Conservation (phyloP, 306 rosid species). For the Neltuma alba region DNA sequence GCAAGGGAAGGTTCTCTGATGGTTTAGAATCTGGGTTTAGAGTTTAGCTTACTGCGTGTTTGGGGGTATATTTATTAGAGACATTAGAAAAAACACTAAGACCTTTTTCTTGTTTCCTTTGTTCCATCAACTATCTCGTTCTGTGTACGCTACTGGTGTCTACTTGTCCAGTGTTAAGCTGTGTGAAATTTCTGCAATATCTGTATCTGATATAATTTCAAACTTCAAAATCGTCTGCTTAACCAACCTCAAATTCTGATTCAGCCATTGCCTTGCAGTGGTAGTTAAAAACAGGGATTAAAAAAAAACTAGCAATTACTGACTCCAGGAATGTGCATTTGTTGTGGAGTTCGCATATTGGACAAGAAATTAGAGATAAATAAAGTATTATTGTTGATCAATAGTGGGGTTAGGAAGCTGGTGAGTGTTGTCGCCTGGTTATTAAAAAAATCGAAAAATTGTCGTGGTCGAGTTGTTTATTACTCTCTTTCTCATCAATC, state of each 20-base stretch:
- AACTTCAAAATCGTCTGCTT: not conserved
- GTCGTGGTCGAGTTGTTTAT: not conserved
- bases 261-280: not conserved
- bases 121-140: slow-evolving; percentile 19
- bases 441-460: not conserved
- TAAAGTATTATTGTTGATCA: not conserved
- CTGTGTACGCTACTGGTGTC: slow-evolving; percentile 16
- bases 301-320: not conserved
- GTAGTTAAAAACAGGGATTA: not conserved
- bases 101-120: slow-evolving; percentile 13
- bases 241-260: not conserved
- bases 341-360: not conserved
- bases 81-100: slow-evolving; percentile 35
- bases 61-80: slow-evolving; percentile 38
- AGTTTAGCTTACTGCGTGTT: slow-evolving; percentile 32
- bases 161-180: slow-evolving; percentile 20
- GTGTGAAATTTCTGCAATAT: slow-evolving; percentile 22
- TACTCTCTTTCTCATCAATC: not conserved
- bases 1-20: not conserved
- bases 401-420: not conserved
- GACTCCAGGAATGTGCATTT: not conserved
- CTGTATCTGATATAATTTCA: not conserved
- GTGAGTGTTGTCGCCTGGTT: not conserved
- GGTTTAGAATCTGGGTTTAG: slow-evolving; percentile 6
- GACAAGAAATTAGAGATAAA: not conserved